These are phyloP conservation scores for Decorospora gaudefroyi DNA, from an alignment of 2,329 filamentous ascomycete genomes.

Conservation along the genomic window DNA sequence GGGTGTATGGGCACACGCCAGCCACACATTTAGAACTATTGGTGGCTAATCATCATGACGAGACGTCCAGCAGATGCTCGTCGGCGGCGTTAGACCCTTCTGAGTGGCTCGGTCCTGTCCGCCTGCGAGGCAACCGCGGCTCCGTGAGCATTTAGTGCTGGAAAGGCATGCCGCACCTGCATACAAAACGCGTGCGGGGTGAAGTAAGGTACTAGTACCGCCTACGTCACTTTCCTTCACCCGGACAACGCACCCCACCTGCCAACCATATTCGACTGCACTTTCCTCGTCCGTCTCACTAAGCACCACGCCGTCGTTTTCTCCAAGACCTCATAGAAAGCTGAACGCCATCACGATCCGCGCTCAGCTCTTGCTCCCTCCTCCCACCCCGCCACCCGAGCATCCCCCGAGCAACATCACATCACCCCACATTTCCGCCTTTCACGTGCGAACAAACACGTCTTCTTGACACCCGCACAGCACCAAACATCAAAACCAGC, in stretches of 20 bases:
- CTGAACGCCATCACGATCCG: too few relatives aligned
- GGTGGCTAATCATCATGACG: too few relatives aligned
- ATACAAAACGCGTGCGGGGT: slow-evolving; percentile 11
- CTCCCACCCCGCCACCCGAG: slow-evolving; percentile 1
- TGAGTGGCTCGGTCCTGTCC: slow-evolving; percentile 1
- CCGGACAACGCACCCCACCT: slow-evolving; percentile 12
- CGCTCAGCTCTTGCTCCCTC: slow-evolving; percentile 1
- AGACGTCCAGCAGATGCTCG: too few relatives aligned
- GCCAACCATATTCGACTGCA: slow-evolving; percentile 4
- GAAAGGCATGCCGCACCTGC: slow-evolving; percentile 7
- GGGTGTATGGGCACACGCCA: too few relatives aligned
- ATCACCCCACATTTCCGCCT: slow-evolving; percentile 7
- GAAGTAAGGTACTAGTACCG: slow-evolving; percentile 7
- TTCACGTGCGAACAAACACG: slow-evolving; percentile 22
- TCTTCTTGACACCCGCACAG: background rate
- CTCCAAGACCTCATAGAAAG: slow-evolving; percentile 2
- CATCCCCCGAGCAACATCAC: background rate
- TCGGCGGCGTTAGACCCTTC: background rate
- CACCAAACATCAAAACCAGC: background rate
- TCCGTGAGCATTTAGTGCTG: slow-evolving; percentile 1
- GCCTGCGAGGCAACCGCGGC: slow-evolving; percentile 5
- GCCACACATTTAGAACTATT: too few relatives aligned
- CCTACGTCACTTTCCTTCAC: slow-evolving; percentile 15
- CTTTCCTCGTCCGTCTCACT: slow-evolving; percentile 13
- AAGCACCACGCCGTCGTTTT: slow-evolving; percentile 3